These are phyloP conservation scores for Nigrospora oryzae DNA, from an alignment of 2,329 filamentous ascomycete species.

Conservation along the genomic window DNA sequence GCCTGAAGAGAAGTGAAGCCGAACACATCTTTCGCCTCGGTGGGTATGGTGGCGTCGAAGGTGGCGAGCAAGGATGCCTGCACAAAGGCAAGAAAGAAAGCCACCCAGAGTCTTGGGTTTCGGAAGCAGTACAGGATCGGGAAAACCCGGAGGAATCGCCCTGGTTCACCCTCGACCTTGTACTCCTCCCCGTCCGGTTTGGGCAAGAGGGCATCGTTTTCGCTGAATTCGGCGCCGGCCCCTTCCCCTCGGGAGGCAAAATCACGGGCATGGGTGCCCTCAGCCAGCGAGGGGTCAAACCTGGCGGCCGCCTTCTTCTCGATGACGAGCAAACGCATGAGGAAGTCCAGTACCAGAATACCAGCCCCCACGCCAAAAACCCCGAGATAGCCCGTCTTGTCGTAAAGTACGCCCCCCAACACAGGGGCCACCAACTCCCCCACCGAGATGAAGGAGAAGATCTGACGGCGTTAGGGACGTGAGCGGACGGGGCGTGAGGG, in stretches of 20 bases:
- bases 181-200: constrained; percentile 26
- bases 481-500: not conserved
- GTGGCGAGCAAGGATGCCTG: constrained; percentile 29
- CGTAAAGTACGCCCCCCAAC: constrained; percentile 51
- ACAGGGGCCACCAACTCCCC: constrained; percentile 49
- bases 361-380: constrained; percentile 50
- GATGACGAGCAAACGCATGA: constrained; percentile 51
- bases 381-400: constrained; percentile 46
- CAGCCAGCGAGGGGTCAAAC: constrained; percentile 22
- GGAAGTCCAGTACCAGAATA: constrained; percentile 47
- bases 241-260: constrained; percentile 9
- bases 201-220: constrained; percentile 29
- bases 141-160: constrained; percentile 26
- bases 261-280: constrained; percentile 10
- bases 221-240: constrained; percentile 16
- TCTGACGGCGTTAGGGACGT: constrained; percentile 17
- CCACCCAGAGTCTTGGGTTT: constrained; percentile 28
- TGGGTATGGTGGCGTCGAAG: constrained; percentile 30
- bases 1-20: constrained; percentile 24
- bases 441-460: constrained; percentile 50
- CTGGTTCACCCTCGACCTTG: constrained; percentile 30
- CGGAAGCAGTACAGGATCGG: constrained; percentile 37
- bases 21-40: constrained; percentile 25
- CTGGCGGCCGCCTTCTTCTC: constrained; percentile 49
- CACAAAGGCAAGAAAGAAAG: constrained; percentile 29